These are phyloP conservation scores for Apiotrichum mycotoxinovorans DNA, from an alignment of 1,284 basidiomycete species.

Conservation along the genomic window DNA sequence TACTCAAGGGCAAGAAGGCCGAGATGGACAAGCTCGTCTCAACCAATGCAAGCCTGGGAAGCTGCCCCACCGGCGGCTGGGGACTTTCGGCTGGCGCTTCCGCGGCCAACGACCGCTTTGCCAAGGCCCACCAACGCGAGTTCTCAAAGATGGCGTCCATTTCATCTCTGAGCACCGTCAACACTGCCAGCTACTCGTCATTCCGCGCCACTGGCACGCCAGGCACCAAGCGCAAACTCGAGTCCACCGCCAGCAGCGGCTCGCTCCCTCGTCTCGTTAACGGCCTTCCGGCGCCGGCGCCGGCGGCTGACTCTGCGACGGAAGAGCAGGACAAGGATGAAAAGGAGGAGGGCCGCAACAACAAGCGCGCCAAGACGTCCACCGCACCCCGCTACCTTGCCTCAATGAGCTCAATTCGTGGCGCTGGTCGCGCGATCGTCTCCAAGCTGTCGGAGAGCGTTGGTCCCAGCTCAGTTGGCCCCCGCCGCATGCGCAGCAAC, in stretches of 20 bases:
- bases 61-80: constrained; percentile 27
- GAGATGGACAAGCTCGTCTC: constrained; percentile 37
- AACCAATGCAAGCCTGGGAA: constrained; percentile 26
- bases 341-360: constrained; percentile 1
- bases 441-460: constrained; percentile 2
- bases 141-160: constrained; percentile 36
- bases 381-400: background rate
- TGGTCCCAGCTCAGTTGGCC: background rate
- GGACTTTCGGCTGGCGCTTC: constrained; percentile 22
- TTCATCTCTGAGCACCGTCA: background rate
- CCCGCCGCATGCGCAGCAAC: constrained; percentile 1
- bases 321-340: background rate
- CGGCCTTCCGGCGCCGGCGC: background rate
- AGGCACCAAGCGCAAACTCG: constrained; percentile 1
- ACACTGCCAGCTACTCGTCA: background rate
- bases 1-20: constrained; percentile 43
- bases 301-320: background rate
- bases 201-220: background rate
- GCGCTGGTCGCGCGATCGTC: background rate
- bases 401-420: background rate
- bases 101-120: constrained; percentile 30
- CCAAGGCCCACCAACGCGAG: constrained; percentile 37
- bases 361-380: constrained; percentile 11
- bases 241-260: background rate
- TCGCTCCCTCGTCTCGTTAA: constrained; percentile 2